Percentiles rank a stretch among this genome's conserved stretches.
These are phyloP conservation scores for Lactarius tabidus DNA, from an alignment of 768 basidiomycete species.

Conservation along the genomic window DNA sequence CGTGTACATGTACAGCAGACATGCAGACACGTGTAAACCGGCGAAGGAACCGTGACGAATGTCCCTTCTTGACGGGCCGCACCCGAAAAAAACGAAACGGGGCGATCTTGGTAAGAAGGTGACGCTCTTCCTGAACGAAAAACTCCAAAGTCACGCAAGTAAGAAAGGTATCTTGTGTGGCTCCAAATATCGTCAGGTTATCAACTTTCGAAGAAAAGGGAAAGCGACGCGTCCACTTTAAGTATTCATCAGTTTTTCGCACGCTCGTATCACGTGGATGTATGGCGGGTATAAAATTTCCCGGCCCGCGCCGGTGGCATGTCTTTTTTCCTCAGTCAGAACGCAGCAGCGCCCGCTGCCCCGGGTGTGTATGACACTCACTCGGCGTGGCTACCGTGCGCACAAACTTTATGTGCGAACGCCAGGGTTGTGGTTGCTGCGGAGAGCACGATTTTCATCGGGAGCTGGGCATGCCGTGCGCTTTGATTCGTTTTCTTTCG, in stretches of 20 bases:
- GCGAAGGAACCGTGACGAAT: conserved; percentile 9
- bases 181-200: conserved; percentile 76
- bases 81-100: conserved; percentile 39
- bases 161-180: not conserved
- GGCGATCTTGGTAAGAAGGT: conserved; percentile 67
- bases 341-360: conserved; percentile 10
- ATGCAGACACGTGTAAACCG: not conserved
- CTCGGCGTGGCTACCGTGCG: conserved; percentile 20
- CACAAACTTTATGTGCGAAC: conserved; percentile 24
- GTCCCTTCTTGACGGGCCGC: conserved; percentile 57
- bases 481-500: conserved; percentile 30
- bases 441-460: conserved; percentile 41
- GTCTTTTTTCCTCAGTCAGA: conserved; percentile 26
- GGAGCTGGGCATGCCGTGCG: conserved; percentile 71
- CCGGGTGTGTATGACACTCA: conserved; percentile 12
- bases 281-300: not conserved
- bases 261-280: conserved; percentile 35
- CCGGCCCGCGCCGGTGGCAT: conserved; percentile 29
- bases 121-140: conserved; percentile 51
- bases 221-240: not conserved
- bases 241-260: conserved; percentile 23
- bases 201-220: conserved; percentile 48
- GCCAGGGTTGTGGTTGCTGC: conserved; percentile 40
- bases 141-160: conserved; percentile 46
- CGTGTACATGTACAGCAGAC: not conserved